Conservation (phyloP, 2,329 filamentous ascomycete species). For the Aaosphaeria pasadenensis region DNA sequence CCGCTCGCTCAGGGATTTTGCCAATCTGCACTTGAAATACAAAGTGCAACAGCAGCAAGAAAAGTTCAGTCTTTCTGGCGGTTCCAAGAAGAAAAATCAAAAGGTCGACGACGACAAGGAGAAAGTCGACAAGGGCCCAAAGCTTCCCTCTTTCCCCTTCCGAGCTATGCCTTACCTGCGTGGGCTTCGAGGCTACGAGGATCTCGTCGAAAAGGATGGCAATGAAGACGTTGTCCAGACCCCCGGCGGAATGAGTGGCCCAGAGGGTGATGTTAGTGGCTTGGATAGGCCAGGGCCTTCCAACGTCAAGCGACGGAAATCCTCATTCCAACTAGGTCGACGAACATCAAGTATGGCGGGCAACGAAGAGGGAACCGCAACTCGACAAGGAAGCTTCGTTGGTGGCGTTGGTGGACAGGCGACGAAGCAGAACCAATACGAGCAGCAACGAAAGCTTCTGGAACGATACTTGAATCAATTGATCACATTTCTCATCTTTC, state of each 20-base stretch:
- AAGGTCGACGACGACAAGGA: constrained; percentile 15
- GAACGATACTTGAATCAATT: constrained; percentile 90
- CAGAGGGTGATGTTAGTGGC: constrained; percentile 67
- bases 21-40: constrained; percentile 91
- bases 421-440: constrained; percentile 62
- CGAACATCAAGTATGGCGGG: constrained; percentile 55
- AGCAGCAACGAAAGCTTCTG: constrained; percentile 76
- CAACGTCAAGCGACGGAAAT: constrained; percentile 52
- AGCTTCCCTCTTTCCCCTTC: constrained; percentile 85
- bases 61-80: constrained; percentile 66
- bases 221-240: constrained; percentile 66
- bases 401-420: constrained; percentile 28
- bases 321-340: constrained; percentile 57
- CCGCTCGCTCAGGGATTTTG: constrained; percentile 82
- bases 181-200: constrained; percentile 66
- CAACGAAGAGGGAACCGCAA: constrained; percentile 22
- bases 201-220: constrained; percentile 64
- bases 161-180: constrained; percentile 88
- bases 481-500: constrained; percentile 95
- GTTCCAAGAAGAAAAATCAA: constrained; percentile 8
- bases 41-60: constrained; percentile 82
- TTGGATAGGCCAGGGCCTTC: constrained; percentile 52
- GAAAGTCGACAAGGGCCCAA: constrained; percentile 51
- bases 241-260: constrained; percentile 51
- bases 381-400: constrained; percentile 39